Percentiles rank a stretch among this genome's conserved stretches.
phyloP scores from a whole-genome alignment of 257 asterid species.

The Euphrasia confusa region DNA sequence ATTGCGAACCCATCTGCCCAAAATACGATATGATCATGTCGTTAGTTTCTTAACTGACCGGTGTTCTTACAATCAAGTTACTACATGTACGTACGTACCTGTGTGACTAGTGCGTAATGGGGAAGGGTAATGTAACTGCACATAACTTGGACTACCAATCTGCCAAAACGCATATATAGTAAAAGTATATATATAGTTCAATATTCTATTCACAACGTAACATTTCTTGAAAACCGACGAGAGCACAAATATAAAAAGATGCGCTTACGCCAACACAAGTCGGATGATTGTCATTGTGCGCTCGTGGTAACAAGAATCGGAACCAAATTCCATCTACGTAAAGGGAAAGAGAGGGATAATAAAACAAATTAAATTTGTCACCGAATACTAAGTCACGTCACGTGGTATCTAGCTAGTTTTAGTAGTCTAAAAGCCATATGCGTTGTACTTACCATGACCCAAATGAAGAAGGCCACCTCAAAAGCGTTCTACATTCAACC shows the following conservation, averaged over 20 bases:
- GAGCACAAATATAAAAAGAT: neutral
- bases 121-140: conserved; percentile 46
- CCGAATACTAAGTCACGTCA: neutral
- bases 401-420: too few species aligned
- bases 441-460: conserved; percentile 28
- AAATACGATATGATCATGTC: neutral
- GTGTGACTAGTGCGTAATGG: conserved; percentile 37
- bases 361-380: neutral
- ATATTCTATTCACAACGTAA: too few species aligned
- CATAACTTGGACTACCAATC: conserved; percentile 34
- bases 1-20: conserved; percentile 39
- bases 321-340: conserved; percentile 28
- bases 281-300: conserved; percentile 17
- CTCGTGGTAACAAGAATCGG: conserved; percentile 33
- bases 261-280: conserved; percentile 30
- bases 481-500: conserved; percentile 28
- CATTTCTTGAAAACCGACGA: neutral
- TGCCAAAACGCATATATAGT: conserved; percentile 8
- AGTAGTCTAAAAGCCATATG: neutral
- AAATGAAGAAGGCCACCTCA: conserved; percentile 36
- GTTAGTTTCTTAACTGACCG: neutral
- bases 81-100: conserved; percentile 17
- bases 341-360: neutral
- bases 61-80: too few species aligned
- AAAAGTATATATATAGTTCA: neutral